Evolutionary conservation across 345 rosid genomes (phyloP).

Genomic region (Gossypium turneri): DNA sequence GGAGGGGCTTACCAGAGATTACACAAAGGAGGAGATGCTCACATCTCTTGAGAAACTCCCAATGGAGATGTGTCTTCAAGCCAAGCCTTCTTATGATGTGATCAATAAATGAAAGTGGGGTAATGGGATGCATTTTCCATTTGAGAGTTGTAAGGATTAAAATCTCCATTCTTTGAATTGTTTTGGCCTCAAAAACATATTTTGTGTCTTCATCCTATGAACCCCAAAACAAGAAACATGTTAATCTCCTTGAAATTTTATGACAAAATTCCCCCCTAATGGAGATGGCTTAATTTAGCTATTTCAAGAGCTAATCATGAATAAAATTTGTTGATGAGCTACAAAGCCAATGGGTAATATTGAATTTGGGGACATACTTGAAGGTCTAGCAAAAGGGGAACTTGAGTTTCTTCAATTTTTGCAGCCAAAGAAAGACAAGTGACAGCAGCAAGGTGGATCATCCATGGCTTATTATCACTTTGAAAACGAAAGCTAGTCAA

Average conservation of each 20-base stretch:
- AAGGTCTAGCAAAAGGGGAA: conserved; percentile 74
- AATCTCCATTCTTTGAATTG: conserved; percentile 96
- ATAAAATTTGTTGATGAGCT: too few species aligned
- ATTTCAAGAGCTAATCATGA: too few species aligned
- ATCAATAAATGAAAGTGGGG: conserved; percentile 77
- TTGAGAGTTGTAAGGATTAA: conserved; percentile 70
- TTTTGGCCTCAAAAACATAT: conserved; percentile 77
- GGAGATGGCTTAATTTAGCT: too few species aligned
- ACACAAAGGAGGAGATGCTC: conserved; percentile 55
- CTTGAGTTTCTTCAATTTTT: conserved; percentile 87
- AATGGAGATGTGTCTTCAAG: conserved; percentile 45
- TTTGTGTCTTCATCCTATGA: conserved; percentile 68
- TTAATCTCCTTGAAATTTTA: too few species aligned
- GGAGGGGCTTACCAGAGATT: conserved; percentile 47
- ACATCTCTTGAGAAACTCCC: conserved; percentile 70
- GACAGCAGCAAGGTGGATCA: conserved; percentile 80
- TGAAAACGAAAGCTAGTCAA: conserved; percentile 41
- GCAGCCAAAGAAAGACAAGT: conserved; percentile 90
- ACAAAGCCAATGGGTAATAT: background rate
- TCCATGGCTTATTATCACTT: conserved; percentile 79
- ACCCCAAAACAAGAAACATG: conserved; percentile 35
- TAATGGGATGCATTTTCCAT: conserved; percentile 91
- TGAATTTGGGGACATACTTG: conserved; percentile 44
- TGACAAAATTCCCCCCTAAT: too few species aligned
- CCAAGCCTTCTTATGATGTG: conserved; percentile 72